Evolutionary conservation across 1,284 basidiomycete genomes (phyloP).

Genomic region (Limonomyces culmigenus): DNA sequence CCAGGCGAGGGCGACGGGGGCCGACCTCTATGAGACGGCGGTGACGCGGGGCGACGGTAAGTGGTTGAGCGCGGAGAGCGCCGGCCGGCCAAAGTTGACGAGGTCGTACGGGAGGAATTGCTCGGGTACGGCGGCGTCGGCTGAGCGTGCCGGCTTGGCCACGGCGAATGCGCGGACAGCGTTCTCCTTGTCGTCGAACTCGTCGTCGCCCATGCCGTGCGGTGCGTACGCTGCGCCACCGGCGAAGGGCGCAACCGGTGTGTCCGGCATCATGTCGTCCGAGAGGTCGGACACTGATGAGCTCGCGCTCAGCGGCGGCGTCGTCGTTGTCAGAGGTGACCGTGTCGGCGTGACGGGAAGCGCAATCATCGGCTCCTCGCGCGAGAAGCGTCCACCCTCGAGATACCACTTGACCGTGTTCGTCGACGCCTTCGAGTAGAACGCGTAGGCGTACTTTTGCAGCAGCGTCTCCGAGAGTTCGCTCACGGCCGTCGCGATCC

Average conservation of each 20-base stretch:
- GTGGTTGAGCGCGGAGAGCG: conserved; percentile 46
- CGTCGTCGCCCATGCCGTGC: conserved; percentile 40
- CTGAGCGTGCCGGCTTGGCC: conserved; percentile 57
- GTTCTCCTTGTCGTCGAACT: conserved; percentile 66
- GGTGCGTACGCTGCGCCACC: no score
- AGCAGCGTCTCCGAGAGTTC: conserved; percentile 86
- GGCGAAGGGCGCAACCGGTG: conserved; percentile 50
- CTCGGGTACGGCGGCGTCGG: conserved; percentile 45
- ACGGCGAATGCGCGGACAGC: conserved; percentile 46
- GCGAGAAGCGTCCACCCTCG: conserved; percentile 52
- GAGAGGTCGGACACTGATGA: conserved; percentile 58
- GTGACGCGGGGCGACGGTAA: conserved; percentile 35
- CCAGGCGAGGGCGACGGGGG: not conserved
- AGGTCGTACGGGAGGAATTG: conserved; percentile 68
- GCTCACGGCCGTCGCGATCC: conserved; percentile 73
- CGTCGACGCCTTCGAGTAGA: conserved; percentile 89
- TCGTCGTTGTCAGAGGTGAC: conserved; percentile 31
- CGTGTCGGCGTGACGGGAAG: conserved; percentile 55
- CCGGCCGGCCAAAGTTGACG: conserved; percentile 53
- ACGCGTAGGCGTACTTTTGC: conserved; percentile 93
- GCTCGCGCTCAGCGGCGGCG: conserved; percentile 56
- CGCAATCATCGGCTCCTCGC: conserved; percentile 26
- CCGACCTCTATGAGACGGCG: conserved; percentile 34
- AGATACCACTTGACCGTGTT: conserved; percentile 88
- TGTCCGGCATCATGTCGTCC: conserved; percentile 59